Base-by-base conservation (phyloP, 352 stramenopile genomes). In the Sclerospora graminicola region DNA sequence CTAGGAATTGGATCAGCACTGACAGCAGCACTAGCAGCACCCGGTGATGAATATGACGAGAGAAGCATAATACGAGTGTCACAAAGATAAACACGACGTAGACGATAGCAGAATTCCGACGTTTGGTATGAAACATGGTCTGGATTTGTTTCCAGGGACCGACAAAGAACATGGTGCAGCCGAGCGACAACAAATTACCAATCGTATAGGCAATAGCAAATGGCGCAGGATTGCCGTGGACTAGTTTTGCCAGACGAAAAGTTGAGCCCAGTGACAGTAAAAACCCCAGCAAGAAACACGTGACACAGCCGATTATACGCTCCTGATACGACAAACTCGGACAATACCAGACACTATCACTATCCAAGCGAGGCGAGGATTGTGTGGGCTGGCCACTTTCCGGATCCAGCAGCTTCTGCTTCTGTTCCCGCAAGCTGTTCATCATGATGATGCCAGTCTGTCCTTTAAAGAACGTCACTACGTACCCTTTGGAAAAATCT, bases 141-240 rank as follows among this genome's bases (percentile, higher is more conserved):
- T 89, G 56, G 26, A 82, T 9, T 47, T 94, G 82, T 44, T 85
- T 84, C 60, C 58, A 77, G 13, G 82, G 82, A 0, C 82, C 82
- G 14, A 89, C 75, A 48, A 92, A 94, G 59, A 94, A 92, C 41
- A 74, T 88, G 11, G 82, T 86, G 29, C 63, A 86, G 29, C 66
- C 51, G n/a, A 94, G 60, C 34, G 76, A 85, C 8, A 94, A 51
- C 13, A 92, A 27, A 48, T 94, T 94, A 18, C 82, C 82, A 27
- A 94, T 75, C 2, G 78, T 91, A 54, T 92, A 94, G 38, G 71
- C 76, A 37, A 89, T 74, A 0, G 82, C 81, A 43, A 94, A 94
- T 2, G 82, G 82, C 4, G 65, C 79, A 1, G 82, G 82, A 34
- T 89, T 82, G 15, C 82, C 82, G 41, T 72, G 66, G 43, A 80